Base-by-base conservation (phyloP, 805 yeast species). In the Pichia thaimueangensis region DNA sequence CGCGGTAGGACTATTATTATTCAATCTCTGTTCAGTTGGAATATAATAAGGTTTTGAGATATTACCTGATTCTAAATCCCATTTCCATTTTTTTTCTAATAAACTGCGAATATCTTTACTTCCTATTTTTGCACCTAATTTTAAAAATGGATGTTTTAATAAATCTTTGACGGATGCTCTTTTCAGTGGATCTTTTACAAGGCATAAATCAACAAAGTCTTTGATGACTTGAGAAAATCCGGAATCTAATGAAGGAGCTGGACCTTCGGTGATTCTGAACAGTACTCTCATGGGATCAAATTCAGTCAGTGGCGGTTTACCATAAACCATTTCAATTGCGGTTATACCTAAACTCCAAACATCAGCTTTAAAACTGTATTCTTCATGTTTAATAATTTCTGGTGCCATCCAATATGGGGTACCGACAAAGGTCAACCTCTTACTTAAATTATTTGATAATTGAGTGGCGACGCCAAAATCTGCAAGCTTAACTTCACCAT, bases 391-490 rank as follows among this genome's bases (percentile, higher is more conserved):
- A 21, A 76, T 74, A 2, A 76, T 75, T 43, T 76, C 82, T 0
- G 82, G 82, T 1, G 82, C 77, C 81, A 76, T 51, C 80, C 80
- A 76, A 51, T 75, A 75, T 0, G 82, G 81, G 0, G 82, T 76
- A 0, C 82, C 82, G 4, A 76, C 80, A 55, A 75, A 69, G 0
- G 82, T 64, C 58, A 71, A 68, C 35, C 69, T 43, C 44, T 78
- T 69, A 15, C 76, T 69, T 44, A 76, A 63, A 51, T 75, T 70
- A 39, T 80, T 80, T 2, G 79, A 70, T 5, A 64, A 69, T 52
- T 80, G 84, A 1, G 97, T 86, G 1, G 97, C 95, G 10, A 91
- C 96, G 1, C 97, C 97, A 62, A 91, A 91, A 60, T 91, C 98
- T 2, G 96, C 97, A 37, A 91, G 71, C 54, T 91, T 93, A 12